Conservation (phyloP, 2,329 filamentous ascomycete species). For the Corinectria fuckeliana region DNA sequence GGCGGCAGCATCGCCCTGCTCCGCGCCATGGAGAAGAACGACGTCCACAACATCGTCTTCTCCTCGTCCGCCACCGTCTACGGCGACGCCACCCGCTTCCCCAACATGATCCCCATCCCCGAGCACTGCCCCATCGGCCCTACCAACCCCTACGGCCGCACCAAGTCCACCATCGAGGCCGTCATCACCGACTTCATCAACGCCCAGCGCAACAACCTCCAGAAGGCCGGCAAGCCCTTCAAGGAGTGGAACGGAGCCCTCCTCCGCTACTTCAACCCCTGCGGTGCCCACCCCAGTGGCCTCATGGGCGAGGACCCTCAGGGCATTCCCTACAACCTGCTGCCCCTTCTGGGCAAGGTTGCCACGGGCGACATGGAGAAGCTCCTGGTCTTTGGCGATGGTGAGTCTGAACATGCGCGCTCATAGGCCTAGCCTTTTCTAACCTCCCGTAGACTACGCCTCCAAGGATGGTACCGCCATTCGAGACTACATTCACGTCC, state of each 20-base stretch:
- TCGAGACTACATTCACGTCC: conserved; percentile 97
- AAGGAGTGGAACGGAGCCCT: conserved; percentile 93
- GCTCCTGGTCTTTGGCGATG: conserved; percentile 91
- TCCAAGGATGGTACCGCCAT: conserved; percentile 93
- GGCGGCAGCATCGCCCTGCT: conserved; percentile 89
- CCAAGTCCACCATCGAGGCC: conserved; percentile 89
- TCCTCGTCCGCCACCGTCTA: conserved; percentile 98
- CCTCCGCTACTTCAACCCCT: conserved; percentile 97
- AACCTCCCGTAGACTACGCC: conserved; percentile 72
- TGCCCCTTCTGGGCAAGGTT: conserved; percentile 93
- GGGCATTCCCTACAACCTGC: conserved; percentile 93
- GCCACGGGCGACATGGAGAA: conserved; percentile 95
- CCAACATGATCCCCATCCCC: conserved; percentile 98
- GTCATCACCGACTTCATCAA: conserved; percentile 92
- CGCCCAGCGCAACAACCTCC: conserved; percentile 81
- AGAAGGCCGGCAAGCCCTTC: conserved; percentile 78
- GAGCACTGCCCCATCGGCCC: conserved; percentile 95
- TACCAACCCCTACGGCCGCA: conserved; percentile 97
- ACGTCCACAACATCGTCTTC: conserved; percentile 97
- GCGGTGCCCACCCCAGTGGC: conserved; percentile 90
- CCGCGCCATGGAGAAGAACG: conserved; percentile 84
- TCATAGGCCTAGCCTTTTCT: conserved; percentile 12
- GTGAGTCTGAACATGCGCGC: conserved; percentile 56
- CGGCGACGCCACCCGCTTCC: conserved; percentile 93
- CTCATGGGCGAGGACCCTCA: conserved; percentile 99